A percentile compares a stretch with the other conserved stretches of the same genome.
phyloP scores from a whole-genome alignment of 225 moss, liverwort and hornwort genomes.

The Physcomitrellopsis africana region DNA sequence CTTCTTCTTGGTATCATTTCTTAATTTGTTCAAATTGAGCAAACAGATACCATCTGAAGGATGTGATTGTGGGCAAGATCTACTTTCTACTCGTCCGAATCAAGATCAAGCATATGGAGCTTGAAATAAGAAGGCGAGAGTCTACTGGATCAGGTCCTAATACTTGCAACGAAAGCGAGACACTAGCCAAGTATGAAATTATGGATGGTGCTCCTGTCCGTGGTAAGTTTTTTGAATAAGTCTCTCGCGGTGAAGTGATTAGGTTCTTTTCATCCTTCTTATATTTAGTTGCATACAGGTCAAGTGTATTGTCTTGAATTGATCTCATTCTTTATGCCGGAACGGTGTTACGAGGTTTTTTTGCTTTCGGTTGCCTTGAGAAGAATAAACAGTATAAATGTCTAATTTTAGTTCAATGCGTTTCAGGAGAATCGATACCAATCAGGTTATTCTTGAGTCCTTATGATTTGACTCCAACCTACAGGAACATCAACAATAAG shows the following conservation, averaged over 20 bases:
- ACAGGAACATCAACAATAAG: conserved; percentile 99
- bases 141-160: conserved; percentile 98
- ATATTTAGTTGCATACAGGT: neutral
- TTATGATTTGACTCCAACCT: conserved; percentile 99
- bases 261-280: neutral
- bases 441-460: conserved; percentile 99
- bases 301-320: neutral
- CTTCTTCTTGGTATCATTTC: neutral
- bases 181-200: conserved; percentile 97
- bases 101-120: conserved; percentile 99
- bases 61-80: conserved; percentile 98
- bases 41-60: conserved; percentile 92
- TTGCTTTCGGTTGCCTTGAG: neutral
- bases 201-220: conserved; percentile 99
- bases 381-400: neutral
- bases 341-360: neutral
- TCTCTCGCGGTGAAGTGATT: conserved; percentile 41
- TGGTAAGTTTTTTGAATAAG: conserved; percentile 58
- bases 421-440: conserved; percentile 88
- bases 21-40: neutral
- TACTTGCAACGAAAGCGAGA: conserved; percentile 99
- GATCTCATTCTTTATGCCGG: neutral
- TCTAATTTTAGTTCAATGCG: neutral
- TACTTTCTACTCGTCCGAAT: conserved; percentile 97
- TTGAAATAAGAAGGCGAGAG: conserved; percentile 96